phyloP scores from a whole-genome alignment of 1,284 basidiomycete genomes.

The Megacollybia platyphylla region DNA sequence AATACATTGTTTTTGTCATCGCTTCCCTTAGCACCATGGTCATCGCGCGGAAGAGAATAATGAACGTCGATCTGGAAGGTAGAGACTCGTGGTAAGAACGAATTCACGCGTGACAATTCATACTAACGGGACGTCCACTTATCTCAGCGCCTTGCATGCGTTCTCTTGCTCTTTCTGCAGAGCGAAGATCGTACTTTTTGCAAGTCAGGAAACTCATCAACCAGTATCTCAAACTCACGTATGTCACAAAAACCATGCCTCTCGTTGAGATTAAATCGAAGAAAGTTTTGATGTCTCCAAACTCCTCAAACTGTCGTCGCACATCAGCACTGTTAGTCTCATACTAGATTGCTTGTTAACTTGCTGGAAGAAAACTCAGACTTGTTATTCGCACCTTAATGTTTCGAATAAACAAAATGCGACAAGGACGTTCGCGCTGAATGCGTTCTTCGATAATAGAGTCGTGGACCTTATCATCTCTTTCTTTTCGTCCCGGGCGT shows the following conservation, averaged over 20 bases:
- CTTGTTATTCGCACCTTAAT: slow-evolving; percentile 68
- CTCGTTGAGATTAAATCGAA: slow-evolving; percentile 90
- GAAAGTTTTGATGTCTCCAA: slow-evolving; percentile 93
- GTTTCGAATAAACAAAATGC: slow-evolving; percentile 94
- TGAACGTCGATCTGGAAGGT: slow-evolving; percentile 85
- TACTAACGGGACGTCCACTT: slow-evolving; percentile 68
- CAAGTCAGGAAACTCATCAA: background rate
- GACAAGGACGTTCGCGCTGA: slow-evolving; percentile 84
- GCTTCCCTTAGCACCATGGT: slow-evolving; percentile 61
- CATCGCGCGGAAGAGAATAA: slow-evolving; percentile 88
- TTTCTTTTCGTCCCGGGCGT: slow-evolving; percentile 48
- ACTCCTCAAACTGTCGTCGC: slow-evolving; percentile 77
- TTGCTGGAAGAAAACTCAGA: slow-evolving; percentile 7
- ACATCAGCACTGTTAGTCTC: slow-evolving; percentile 80
- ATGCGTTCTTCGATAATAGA: slow-evolving; percentile 83
- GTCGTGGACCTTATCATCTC: slow-evolving; percentile 75
- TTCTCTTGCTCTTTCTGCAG: slow-evolving; percentile 83
- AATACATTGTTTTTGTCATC: slow-evolving; percentile 76
- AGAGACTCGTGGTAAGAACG: slow-evolving; percentile 6
- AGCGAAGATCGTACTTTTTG: slow-evolving; percentile 75
- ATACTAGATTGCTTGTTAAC: slow-evolving; percentile 44
- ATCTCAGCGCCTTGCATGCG: slow-evolving; percentile 79
- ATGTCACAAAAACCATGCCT: slow-evolving; percentile 97
- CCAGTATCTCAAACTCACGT: slow-evolving; percentile 46
- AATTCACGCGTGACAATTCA: slow-evolving; percentile 17